These are phyloP conservation scores for Aspergillus awamori DNA, from an alignment of 2,329 filamentous ascomycete genomes.

Conservation along the genomic window DNA sequence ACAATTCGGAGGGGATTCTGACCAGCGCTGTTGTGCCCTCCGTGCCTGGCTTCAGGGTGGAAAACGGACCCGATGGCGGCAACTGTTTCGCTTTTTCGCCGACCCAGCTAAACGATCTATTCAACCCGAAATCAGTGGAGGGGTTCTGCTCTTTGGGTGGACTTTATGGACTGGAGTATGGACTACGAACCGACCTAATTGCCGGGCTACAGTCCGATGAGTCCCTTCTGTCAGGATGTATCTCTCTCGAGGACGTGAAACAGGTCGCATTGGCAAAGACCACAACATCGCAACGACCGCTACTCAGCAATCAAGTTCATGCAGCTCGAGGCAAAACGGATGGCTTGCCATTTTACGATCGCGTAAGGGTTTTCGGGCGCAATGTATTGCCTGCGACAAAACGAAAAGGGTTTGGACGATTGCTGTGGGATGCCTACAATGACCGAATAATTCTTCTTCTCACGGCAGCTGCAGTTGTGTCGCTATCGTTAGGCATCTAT, in stretches of 20 bases:
- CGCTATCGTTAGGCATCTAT: slow-evolving; percentile 70
- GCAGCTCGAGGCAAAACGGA: no score
- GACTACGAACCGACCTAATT: slow-evolving; percentile 64
- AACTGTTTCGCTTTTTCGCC: slow-evolving; percentile 65
- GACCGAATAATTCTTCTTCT: slow-evolving; percentile 74
- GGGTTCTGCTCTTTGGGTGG: slow-evolving; percentile 75
- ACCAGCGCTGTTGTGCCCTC: no score
- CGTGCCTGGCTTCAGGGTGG: no score
- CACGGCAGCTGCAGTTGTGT: slow-evolving; percentile 68
- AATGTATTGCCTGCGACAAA: slow-evolving; percentile 67
- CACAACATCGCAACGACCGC: not conserved
- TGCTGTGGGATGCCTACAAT: slow-evolving; percentile 77
- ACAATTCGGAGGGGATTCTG: no score
- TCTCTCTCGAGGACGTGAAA: slow-evolving; percentile 5
- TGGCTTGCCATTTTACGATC: slow-evolving; percentile 54
- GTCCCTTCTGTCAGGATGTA: slow-evolving; percentile 35
- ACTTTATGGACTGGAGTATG: slow-evolving; percentile 69
- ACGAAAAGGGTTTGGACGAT: slow-evolving; percentile 64
- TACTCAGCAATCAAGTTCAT: not conserved
- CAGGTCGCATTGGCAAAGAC: not conserved
- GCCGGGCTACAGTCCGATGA: slow-evolving; percentile 71
- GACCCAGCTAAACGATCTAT: slow-evolving; percentile 70
- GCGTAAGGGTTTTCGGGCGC: slow-evolving; percentile 68
- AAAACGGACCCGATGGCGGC: no score
- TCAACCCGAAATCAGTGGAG: slow-evolving; percentile 73